Conservation (phyloP, 2,329 filamentous ascomycete genomes). For the Beauveria varroae region DNA sequence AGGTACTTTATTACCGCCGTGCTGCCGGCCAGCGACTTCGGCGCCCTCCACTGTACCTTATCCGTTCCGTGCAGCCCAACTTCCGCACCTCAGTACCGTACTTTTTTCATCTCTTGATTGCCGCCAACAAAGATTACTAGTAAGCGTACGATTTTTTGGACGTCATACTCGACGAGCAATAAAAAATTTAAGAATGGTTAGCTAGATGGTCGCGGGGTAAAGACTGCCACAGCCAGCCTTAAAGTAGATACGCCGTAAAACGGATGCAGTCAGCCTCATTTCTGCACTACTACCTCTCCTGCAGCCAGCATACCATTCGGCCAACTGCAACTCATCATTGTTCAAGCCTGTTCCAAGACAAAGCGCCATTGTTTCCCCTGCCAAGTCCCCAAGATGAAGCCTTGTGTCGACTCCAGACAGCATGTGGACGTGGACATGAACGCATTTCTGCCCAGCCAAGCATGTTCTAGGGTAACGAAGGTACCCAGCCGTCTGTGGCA, state of each 20-base stretch:
- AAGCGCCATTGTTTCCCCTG: too few relatives aligned
- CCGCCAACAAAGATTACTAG: background rate
- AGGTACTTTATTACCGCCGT: background rate
- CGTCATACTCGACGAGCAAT: too few relatives aligned
- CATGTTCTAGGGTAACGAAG: background rate
- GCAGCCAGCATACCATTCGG: background rate
- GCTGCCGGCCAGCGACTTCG: background rate
- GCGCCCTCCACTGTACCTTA: background rate
- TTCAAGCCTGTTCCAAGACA: background rate
- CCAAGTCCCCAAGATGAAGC: too few relatives aligned
- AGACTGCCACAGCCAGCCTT: background rate
- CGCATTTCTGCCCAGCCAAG: background rate
- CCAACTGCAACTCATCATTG: too few relatives aligned
- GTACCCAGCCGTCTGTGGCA: too few relatives aligned
- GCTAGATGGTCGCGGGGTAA: background rate
- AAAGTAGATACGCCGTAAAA: background rate
- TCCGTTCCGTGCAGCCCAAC: background rate
- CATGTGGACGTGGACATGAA: background rate
- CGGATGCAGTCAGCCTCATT: background rate
- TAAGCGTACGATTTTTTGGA: too few relatives aligned
- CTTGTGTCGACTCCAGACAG: background rate
- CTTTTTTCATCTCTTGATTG: background rate
- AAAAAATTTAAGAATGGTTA: background rate
- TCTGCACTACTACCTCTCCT: background rate
- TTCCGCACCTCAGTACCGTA: background rate